Percentiles rank a stretch among this genome's conserved stretches.
These are phyloP conservation scores for Pelargonium nanum DNA, from an alignment of 345 rosid species.

Conservation along the genomic window DNA sequence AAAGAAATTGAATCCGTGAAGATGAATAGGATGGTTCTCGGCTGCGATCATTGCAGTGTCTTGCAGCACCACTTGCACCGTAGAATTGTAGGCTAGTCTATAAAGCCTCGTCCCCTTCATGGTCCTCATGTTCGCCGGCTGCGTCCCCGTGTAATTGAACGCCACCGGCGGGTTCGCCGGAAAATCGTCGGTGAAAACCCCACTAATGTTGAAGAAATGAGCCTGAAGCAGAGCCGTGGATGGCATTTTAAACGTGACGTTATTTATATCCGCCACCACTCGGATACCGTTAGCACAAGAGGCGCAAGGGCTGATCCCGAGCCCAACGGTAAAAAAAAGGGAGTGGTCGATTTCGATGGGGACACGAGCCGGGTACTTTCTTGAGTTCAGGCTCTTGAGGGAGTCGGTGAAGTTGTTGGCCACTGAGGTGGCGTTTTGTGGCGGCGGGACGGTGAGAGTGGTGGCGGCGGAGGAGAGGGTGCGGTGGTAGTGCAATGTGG, in stretches of 20 bases:
- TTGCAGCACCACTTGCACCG: slow-evolving; percentile 69
- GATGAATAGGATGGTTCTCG: slow-evolving; percentile 76
- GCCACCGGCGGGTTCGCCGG: slow-evolving; percentile 40
- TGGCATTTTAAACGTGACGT: slow-evolving; percentile 77
- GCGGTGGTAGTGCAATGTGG: slow-evolving; percentile 51
- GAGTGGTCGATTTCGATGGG: slow-evolving; percentile 54
- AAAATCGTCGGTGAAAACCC: slow-evolving; percentile 73
- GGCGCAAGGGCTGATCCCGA: slow-evolving; percentile 64
- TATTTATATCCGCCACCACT: slow-evolving; percentile 64
- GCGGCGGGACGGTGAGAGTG: slow-evolving; percentile 33
- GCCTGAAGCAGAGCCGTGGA: slow-evolving; percentile 50
- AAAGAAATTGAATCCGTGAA: slow-evolving; percentile 88
- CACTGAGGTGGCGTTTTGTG: slow-evolving; percentile 48
- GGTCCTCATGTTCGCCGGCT: slow-evolving; percentile 46
- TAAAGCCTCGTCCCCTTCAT: slow-evolving; percentile 60
- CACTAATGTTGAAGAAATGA: slow-evolving; percentile 55
- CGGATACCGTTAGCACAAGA: slow-evolving; percentile 48
- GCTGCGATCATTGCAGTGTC: slow-evolving; percentile 73
- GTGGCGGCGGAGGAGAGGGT: slow-evolving; percentile 30
- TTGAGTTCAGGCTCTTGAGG: slow-evolving; percentile 59
- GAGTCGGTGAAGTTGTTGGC: slow-evolving; percentile 38
- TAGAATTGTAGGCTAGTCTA: slow-evolving; percentile 48
- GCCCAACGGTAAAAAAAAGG: slow-evolving; percentile 55
- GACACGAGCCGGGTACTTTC: slow-evolving; percentile 48
- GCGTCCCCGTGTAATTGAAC: slow-evolving; percentile 62